A percentile compares a stretch with the other conserved stretches of the same genome.
phyloP scores from a whole-genome alignment of 2,329 filamentous ascomycete genomes.

The Davidsoniella neocaledoniae region DNA sequence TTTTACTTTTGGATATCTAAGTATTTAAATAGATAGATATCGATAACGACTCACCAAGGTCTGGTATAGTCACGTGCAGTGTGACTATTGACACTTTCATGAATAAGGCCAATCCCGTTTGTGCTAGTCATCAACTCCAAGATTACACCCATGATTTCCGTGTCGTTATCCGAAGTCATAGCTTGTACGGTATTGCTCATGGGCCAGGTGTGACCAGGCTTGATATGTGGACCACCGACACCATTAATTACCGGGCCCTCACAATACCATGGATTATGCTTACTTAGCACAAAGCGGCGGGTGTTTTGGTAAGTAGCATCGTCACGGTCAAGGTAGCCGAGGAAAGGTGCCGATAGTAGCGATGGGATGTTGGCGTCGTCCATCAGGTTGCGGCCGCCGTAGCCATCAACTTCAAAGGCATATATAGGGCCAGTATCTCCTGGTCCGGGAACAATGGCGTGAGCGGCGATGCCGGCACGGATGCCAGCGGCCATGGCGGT shows the following conservation, averaged over 20 bases:
- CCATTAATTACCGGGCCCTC: constrained; percentile 49
- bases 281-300: constrained; percentile 57
- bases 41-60: constrained; percentile 18
- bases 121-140: constrained; percentile 25
- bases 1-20: too few species aligned
- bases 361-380: constrained; percentile 58
- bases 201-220: constrained; percentile 39
- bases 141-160: constrained; percentile 21
- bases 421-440: constrained; percentile 37
- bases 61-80: constrained; percentile 20
- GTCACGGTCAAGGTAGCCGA: constrained; percentile 40
- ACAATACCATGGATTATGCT: constrained; percentile 65
- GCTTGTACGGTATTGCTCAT: constrained; percentile 38
- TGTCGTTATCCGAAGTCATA: constrained; percentile 27
- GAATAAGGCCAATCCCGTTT: constrained; percentile 27
- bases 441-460: constrained; percentile 50
- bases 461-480: constrained; percentile 46
- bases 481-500: constrained; percentile 43
- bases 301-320: constrained; percentile 63
- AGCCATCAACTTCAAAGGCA: constrained; percentile 63
- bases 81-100: constrained; percentile 26
- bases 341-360: constrained; percentile 46
- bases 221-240: constrained; percentile 54
- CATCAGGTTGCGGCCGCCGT: constrained; percentile 49
- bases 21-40: too few species aligned